Evolutionary conservation across 768 basidiomycete genomes (phyloP).

Genomic region (Holtermannia corniformis): DNA sequence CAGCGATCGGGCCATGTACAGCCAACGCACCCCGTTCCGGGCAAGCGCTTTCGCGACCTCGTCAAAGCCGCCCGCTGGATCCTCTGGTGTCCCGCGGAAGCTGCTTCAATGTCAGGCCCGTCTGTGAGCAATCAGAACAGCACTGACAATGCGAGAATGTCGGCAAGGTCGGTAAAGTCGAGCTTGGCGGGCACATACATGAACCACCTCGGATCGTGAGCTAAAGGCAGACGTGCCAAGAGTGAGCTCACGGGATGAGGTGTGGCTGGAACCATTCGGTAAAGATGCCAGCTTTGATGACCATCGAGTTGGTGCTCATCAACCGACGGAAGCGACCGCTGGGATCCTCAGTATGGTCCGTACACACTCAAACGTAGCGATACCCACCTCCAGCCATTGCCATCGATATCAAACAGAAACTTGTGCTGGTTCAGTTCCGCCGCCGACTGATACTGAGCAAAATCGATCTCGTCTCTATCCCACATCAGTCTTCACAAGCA

Average conservation of each 20-base stretch:
- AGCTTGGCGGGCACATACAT: conserved; percentile 40
- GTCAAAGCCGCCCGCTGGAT: conserved; percentile 42
- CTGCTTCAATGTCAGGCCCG: conserved; percentile 10
- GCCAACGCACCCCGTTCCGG: conserved; percentile 36
- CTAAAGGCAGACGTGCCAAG: neutral
- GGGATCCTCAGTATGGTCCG: neutral
- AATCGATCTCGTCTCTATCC: conserved; percentile 29
- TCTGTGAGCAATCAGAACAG: too few species aligned
- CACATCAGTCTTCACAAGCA: neutral
- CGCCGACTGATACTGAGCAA: conserved; percentile 27
- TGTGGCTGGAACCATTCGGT: conserved; percentile 43
- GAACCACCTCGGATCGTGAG: conserved; percentile 34
- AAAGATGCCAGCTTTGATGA: conserved; percentile 43
- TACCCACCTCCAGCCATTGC: conserved; percentile 37
- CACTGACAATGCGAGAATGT: conserved; percentile 42
- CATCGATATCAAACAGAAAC: conserved; percentile 40
- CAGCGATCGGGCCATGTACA: neutral
- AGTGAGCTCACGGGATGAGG: conserved; percentile 32
- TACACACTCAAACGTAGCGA: neutral
- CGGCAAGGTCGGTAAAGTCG: conserved; percentile 40
- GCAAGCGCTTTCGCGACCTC: conserved; percentile 42
- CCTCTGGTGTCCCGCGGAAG: conserved; percentile 37
- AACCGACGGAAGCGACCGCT: conserved; percentile 32
- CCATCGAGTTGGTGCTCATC: conserved; percentile 43
- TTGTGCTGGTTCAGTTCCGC: conserved; percentile 42